A percentile compares a stretch with the other conserved stretches of the same genome.
Evolutionary conservation across 2,329 filamentous ascomycete genomes (phyloP).

Genomic region (Diaporthe destruens): DNA sequence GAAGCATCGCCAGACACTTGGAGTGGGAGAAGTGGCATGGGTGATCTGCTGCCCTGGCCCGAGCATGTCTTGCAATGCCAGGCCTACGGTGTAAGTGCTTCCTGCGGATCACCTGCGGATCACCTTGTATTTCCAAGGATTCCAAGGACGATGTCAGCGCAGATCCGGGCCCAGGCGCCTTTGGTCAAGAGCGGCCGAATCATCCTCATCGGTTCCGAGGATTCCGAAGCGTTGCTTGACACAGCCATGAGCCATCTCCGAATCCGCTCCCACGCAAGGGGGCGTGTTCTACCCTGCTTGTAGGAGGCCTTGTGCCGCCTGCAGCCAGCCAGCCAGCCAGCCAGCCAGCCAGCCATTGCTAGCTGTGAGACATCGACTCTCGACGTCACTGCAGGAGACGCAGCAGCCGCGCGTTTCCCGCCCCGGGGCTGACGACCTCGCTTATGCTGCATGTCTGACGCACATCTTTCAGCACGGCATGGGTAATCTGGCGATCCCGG

Average conservation of each 20-base stretch:
- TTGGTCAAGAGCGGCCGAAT: neutral
- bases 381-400: constrained; percentile 20
- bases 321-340: neutral
- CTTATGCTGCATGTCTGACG: constrained; percentile 26
- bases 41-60: neutral
- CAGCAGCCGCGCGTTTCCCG: constrained; percentile 30
- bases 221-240: neutral
- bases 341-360: neutral
- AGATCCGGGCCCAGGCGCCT: neutral
- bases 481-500: neutral
- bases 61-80: neutral
- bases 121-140: neutral
- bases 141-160: neutral
- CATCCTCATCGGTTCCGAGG: neutral
- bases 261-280: neutral
- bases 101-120: neutral
- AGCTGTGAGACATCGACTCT: neutral
- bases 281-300: neutral
- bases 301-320: neutral
- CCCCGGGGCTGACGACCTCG: constrained; percentile 23
- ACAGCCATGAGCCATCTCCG: neutral
- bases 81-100: neutral
- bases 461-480: constrained; percentile 11
- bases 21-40: neutral
- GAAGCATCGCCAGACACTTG: too few species aligned